Evolutionary conservation across 352 stramenopile genomes (phyloP).

Genomic region (Phytophthora sojae): DNA sequence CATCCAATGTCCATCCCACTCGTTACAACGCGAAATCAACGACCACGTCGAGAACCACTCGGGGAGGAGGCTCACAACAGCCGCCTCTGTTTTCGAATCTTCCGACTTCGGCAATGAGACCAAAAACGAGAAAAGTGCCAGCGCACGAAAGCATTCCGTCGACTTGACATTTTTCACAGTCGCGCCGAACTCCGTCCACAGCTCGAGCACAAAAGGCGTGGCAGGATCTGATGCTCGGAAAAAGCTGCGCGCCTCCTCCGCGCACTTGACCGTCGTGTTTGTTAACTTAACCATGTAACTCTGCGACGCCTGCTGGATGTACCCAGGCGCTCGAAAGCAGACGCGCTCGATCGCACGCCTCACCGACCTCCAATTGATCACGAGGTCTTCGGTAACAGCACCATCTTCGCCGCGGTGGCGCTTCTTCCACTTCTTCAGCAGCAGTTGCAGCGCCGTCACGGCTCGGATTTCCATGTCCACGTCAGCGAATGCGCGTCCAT

Average conservation of each 20-base stretch:
- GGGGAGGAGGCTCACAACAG: conserved; percentile 41
- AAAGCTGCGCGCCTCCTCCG: conserved; percentile 59
- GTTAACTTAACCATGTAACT: conserved; percentile 45
- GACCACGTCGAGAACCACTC: conserved; percentile 70
- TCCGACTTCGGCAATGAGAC: conserved; percentile 32
- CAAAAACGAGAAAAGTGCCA: conserved; percentile 73
- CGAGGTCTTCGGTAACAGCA: conserved; percentile 28
- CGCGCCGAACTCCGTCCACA: conserved; percentile 59
- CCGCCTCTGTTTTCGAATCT: conserved; percentile 14
- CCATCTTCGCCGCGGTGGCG: conserved; percentile 4
- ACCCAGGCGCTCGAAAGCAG: conserved; percentile 53
- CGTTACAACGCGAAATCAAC: conserved; percentile 52
- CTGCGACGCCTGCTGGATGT: conserved; percentile 50
- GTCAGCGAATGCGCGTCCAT: conserved; percentile 53
- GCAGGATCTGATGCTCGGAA: conserved; percentile 38
- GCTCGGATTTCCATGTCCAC: conserved; percentile 64
- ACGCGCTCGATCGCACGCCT: conserved; percentile 56
- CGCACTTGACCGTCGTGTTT: conserved; percentile 53
- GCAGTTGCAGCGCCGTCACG: conserved; percentile 45
- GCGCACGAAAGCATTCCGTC: conserved; percentile 64
- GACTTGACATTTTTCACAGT: conserved; percentile 54
- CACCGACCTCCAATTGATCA: conserved; percentile 56
- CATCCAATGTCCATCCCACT: conserved; percentile 83
- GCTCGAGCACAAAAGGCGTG: conserved; percentile 46
- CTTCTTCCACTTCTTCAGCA: conserved; percentile 71